A percentile compares a stretch with the other conserved stretches of the same genome.
These are phyloP conservation scores for Aspergillus pseudonomiae DNA, from an alignment of 2,329 filamentous ascomycete genomes.

Conservation along the genomic window DNA sequence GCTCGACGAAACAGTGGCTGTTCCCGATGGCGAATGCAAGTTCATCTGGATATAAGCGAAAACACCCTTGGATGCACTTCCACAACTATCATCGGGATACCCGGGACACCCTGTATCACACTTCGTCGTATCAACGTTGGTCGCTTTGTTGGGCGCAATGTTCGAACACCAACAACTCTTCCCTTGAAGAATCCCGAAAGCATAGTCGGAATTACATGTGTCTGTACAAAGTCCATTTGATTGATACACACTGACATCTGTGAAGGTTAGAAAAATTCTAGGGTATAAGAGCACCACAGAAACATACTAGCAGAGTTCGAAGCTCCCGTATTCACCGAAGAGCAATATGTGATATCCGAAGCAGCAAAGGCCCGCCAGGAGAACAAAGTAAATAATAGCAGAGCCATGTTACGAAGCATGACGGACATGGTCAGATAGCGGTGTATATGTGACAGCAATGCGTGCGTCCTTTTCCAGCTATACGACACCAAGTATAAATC, in stretches of 20 bases:
- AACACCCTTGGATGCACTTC: slow-evolving; percentile 41
- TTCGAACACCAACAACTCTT: slow-evolving; percentile 55
- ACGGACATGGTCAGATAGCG: slow-evolving; percentile 3
- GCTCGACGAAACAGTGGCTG: slow-evolving; percentile 26
- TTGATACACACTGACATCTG: slow-evolving; percentile 43
- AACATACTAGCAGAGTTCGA: slow-evolving; percentile 40
- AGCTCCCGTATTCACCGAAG: slow-evolving; percentile 49
- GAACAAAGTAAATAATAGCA: slow-evolving; percentile 30
- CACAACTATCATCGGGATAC: slow-evolving; percentile 51
- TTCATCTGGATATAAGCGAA: slow-evolving; percentile 48
- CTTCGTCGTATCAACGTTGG: slow-evolving; percentile 30
- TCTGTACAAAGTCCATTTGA: slow-evolving; percentile 49
- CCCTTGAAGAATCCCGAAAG: slow-evolving; percentile 50
- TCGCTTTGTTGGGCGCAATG: slow-evolving; percentile 43
- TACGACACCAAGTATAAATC: background rate
- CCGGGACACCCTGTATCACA: slow-evolving; percentile 50
- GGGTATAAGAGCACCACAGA: background rate
- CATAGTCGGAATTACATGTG: slow-evolving; percentile 46
- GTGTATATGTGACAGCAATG: background rate
- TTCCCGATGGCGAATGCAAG: slow-evolving; percentile 37
- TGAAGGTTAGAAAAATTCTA: slow-evolving; percentile 23
- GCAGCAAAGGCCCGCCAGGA: slow-evolving; percentile 26
- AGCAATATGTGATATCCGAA: slow-evolving; percentile 45
- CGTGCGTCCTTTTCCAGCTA: background rate
- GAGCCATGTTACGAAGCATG: slow-evolving; percentile 27